Evolutionary conservation across 2,329 filamentous ascomycete species (phyloP), one percentile per base, ranked within the genome.

Genomic region (Curvularia lunata): DNA sequence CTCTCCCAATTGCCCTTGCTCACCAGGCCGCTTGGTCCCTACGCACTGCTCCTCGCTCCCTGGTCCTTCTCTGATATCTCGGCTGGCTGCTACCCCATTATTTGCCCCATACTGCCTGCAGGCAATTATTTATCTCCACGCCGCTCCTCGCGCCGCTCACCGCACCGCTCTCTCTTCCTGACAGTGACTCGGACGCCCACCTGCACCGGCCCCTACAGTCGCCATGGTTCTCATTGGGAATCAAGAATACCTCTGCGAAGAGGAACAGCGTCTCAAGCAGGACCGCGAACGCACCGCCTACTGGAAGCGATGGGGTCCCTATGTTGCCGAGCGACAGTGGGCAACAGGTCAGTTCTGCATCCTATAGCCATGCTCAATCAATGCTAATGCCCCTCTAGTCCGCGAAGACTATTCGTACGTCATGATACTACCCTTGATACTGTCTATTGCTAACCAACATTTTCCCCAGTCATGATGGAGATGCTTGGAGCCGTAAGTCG

Each of bases 221-320:
- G 55, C 61, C 63, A 98, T 98, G 94, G 93, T 97, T 75, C 85
- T 96, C 73, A 89, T 95, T 74, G 92, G 96, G 78, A 87, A 89
- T 73, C 87, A 95, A 79, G 91, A 95, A 75, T 93, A 92, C 78
- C 85, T 94, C 74, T 92, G 90, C 59, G 88, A 91, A 78, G 94
- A 98, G 80, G 94, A 98, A 83, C 90, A 90, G 78, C 89, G 95
- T 48, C 85, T 98, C 68, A 89, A 90, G 74, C 87, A 97, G 74
- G 94, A 98, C 78, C 86, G 88, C 58, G 86, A 94, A 64, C 88
- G 89, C 63, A 85, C 80, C 65, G 94, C 91, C 77, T 98, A 98
- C 82, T 98, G 94, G 94, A 98, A 98, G 86, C 92, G 90, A 87
- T 97, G 93, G 92, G 94, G 94, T 54, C 89, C 93, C 23, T 98